Evolutionary conservation across 148 eudicot species (phyloP).

Genomic region (Amaranthus palmeri): DNA sequence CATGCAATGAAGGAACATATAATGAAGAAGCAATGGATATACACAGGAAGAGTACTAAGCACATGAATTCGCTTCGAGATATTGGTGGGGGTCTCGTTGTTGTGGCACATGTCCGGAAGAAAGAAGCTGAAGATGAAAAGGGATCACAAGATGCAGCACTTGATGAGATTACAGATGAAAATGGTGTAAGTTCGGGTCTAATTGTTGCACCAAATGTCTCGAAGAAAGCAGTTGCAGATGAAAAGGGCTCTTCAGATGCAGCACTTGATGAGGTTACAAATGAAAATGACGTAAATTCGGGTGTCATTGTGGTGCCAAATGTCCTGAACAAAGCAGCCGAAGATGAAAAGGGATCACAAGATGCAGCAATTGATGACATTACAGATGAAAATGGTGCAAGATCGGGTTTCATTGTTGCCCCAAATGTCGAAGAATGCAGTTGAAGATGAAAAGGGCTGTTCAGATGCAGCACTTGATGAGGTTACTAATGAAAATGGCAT

Average conservation of each 20-base stretch:
- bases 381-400: background rate
- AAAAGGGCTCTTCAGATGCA: no score
- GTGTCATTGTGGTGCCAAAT: slow-evolving; percentile 26
- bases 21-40: slow-evolving; percentile 28
- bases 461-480: no score
- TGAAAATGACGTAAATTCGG: background rate
- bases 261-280: no score
- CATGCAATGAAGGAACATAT: slow-evolving; percentile 24
- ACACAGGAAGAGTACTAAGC: slow-evolving; percentile 30
- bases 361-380: background rate
- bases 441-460: no score
- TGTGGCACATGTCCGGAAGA: slow-evolving; percentile 15
- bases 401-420: no score
- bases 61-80: slow-evolving; percentile 17
- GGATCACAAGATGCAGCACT: background rate
- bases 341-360: slow-evolving; percentile 8
- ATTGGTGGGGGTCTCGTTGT: slow-evolving; percentile 28
- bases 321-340: slow-evolving; percentile 7
- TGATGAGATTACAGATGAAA: background rate
- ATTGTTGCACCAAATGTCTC: background rate
- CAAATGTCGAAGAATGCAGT: no score
- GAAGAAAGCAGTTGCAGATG: no score
- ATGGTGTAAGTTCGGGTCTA: background rate
- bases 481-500: no score
- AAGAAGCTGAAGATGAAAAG: slow-evolving; percentile 9